Evolutionary conservation across 2,329 filamentous ascomycete species (phyloP).

Genomic region (Orbilia oligospora): DNA sequence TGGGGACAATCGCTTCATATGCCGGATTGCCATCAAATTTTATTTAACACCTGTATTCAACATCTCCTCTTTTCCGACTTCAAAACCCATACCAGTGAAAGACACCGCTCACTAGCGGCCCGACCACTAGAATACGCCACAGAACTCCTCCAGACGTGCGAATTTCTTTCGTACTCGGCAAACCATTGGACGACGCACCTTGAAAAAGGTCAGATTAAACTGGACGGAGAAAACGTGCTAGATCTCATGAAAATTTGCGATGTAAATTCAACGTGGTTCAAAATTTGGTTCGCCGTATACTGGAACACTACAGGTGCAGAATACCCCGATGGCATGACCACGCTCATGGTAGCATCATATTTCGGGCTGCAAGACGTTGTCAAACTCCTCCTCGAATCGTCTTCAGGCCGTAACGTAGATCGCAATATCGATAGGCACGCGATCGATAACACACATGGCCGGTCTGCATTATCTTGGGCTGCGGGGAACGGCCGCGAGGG

Average conservation of each 20-base stretch:
- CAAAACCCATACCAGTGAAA: too few species aligned
- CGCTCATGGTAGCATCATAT: background rate
- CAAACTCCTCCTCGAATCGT: conserved; percentile 14
- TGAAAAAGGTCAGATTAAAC: background rate
- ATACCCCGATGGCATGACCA: background rate
- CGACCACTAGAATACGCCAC: background rate
- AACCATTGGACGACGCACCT: conserved; percentile 11
- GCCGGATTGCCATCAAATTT: background rate
- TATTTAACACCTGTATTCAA: background rate
- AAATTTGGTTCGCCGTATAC: conserved; percentile 1
- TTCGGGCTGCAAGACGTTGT: conserved; percentile 13
- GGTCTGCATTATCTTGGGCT: conserved; percentile 48
- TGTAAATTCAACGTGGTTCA: background rate
- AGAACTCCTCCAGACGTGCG: background rate
- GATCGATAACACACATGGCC: too few species aligned
- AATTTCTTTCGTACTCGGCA: conserved; percentile 7
- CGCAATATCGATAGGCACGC: too few species aligned
- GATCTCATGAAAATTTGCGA: background rate
- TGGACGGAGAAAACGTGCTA: background rate
- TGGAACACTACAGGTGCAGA: background rate
- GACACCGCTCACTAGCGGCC: too few species aligned
- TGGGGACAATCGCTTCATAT: conserved; percentile 1
- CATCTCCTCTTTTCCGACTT: conserved; percentile 13
- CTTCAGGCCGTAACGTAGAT: too few species aligned
- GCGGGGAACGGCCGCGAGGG: conserved; percentile 1